Evolutionary conservation across 768 basidiomycete genomes (phyloP).

Genomic region (Boletus sp.): DNA sequence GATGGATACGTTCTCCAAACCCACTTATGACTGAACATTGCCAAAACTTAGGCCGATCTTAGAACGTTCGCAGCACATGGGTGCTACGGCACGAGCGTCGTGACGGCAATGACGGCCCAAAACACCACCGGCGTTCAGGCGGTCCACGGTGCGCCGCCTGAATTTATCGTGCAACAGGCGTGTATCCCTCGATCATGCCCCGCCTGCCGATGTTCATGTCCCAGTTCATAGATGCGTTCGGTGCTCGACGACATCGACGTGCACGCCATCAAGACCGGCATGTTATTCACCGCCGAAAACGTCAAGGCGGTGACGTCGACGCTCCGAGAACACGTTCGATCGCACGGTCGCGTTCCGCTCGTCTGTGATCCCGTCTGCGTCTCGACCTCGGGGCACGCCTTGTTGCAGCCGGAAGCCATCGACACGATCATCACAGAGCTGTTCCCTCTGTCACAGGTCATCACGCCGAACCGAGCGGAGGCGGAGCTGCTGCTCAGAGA

Average conservation of each 20-base stretch:
- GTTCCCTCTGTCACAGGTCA: slow-evolving; percentile 65
- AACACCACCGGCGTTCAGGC: slow-evolving; percentile 84
- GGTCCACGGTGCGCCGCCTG: slow-evolving; percentile 63
- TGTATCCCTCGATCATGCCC: slow-evolving; percentile 14
- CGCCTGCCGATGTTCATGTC: not conserved
- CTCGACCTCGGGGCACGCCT: slow-evolving; percentile 82
- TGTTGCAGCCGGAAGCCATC: slow-evolving; percentile 69
- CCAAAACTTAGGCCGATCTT: slow-evolving; percentile 69
- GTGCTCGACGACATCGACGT: slow-evolving; percentile 73
- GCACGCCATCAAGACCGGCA: slow-evolving; percentile 82
- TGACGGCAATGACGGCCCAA: slow-evolving; percentile 88
- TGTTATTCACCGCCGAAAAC: slow-evolving; percentile 68
- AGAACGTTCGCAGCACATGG: slow-evolving; percentile 78
- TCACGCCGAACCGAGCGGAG: slow-evolving; percentile 87
- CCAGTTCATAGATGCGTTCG: slow-evolving; percentile 62
- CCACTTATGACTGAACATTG: not conserved
- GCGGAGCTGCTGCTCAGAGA: slow-evolving; percentile 64
- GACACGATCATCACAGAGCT: slow-evolving; percentile 56
- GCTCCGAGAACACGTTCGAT: slow-evolving; percentile 43
- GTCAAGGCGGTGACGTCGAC: slow-evolving; percentile 50
- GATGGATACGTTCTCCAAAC: not conserved
- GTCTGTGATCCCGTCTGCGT: slow-evolving; percentile 91
- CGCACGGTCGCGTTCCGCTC: slow-evolving; percentile 44
- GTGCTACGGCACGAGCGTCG: slow-evolving; percentile 77
- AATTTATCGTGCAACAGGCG: slow-evolving; percentile 76